Base-by-base conservation (phyloP, 2,329 filamentous ascomycete species). In the Alternaria triticimaculans region DNA sequence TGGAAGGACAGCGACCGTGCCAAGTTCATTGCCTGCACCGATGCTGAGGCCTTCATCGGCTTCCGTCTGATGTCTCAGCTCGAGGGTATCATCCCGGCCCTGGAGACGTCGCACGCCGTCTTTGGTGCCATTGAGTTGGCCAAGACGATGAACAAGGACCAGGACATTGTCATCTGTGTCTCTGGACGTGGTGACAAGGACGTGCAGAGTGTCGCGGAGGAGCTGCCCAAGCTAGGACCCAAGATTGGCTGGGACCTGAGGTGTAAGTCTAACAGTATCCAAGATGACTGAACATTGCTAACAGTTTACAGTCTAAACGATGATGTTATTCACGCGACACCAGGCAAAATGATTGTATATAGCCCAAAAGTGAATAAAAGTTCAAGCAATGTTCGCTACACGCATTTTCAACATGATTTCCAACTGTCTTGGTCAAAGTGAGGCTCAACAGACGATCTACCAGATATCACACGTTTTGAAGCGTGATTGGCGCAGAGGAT, bases 141-240 rank as follows among this genome's bases (percentile, higher is more conserved):
- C 65, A 97, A 97, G 89, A 93, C 90, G 62, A 94, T 97, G 93
- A 86, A 87, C 70, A 92, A 94, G 84, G 94, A 88, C 56, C 84
- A 97, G 82, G 94, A 98, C 76, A 84, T 99, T 26, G 95, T 99
- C 63, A 94, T 99, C 67, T 98, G 95, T 82, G 81, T 99, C 41
- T 96, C 92, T 77, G 96, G 96, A 9, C 87, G 96, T 72, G 96
- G 96, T 67, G 96, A 99, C 82, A 99, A 99, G 88, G 96, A 99
- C 78, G 96, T 99, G 63, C 94, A 99, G 87, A 97, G 93, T 75
- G 95, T 99, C 55, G 96, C 96, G 0, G 96, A 99, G 77, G 93
- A 97, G 82, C 83, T 99, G 77, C 95, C 95, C 18, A 92, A 87
- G 71, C 81, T 99, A 66, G 95, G 96, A 0, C 96, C 96, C 8